Evolutionary conservation across 176 grass and related monocot species (phyloP).

Genomic region (Eragrostis curvula): DNA sequence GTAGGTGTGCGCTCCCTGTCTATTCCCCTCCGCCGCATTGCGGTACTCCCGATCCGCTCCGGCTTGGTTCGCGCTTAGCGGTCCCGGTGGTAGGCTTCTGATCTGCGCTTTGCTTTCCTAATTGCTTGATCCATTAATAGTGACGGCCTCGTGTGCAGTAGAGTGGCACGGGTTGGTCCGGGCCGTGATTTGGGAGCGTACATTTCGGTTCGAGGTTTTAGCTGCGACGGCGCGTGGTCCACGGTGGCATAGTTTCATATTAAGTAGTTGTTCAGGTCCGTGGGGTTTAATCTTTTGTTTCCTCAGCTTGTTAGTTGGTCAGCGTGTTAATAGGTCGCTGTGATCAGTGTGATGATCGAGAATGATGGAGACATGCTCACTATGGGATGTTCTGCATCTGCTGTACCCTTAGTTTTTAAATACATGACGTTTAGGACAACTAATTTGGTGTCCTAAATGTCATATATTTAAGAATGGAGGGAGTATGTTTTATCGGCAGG

Average conservation of each 20-base stretch:
- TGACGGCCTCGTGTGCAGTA: background rate
- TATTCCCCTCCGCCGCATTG: background rate
- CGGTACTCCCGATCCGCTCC: background rate
- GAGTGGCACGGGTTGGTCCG: background rate
- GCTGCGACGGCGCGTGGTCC: background rate
- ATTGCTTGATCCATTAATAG: background rate
- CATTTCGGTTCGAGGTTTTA: background rate
- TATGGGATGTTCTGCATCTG: background rate
- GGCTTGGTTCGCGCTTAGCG: background rate
- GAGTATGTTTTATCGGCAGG: too few relatives aligned
- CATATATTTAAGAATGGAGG: too few relatives aligned
- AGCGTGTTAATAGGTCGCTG: background rate
- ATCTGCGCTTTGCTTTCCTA: background rate
- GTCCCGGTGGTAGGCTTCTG: background rate
- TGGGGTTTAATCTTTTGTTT: background rate
- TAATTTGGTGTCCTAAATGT: too few relatives aligned
- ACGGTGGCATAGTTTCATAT: too few relatives aligned
- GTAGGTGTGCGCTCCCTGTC: background rate
- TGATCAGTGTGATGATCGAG: background rate
- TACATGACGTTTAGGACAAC: too few relatives aligned
- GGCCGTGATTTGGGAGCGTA: background rate
- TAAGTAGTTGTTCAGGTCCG: background rate
- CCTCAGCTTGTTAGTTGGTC: background rate
- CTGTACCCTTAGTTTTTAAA: too few relatives aligned
- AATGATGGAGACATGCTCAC: background rate